Evolutionary conservation across 2,329 filamentous ascomycete genomes (phyloP), one percentile per base, ranked within the genome.

Genomic region (Aureobasidium namibiae): DNA sequence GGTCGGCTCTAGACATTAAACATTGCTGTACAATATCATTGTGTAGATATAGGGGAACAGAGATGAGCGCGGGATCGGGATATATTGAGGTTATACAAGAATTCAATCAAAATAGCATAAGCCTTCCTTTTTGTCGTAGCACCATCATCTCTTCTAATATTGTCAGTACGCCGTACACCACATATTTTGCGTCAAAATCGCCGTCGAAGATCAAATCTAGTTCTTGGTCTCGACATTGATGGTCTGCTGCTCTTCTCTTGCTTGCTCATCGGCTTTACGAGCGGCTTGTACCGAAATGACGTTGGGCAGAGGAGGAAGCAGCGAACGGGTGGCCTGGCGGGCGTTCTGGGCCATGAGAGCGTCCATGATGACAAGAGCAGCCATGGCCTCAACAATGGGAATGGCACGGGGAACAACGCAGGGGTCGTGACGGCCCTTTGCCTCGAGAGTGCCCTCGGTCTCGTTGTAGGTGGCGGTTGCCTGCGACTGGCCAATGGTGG

Each of bases 391-490:
- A 3, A 94, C 89, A 60, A 94, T 92, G 11, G 89, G 89, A 24
- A 96, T 70, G 3, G 91, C 92, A 31, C 92, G 81, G 4, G 90
- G 90, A 46, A 95, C 90, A 21, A 97, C 92, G 68, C 90, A 95
- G 3, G 94, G 92, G 70, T 97, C 92, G 73, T 97, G 92, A 61
- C 94, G 81, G 23, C 94, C 94, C 82, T 96, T 97, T 53, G 92
- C 91, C 63, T 91, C 89, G 34, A 97, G 79, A 3, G 89, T 76
- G 53, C 94, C 94, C 64, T 88, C 84, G 10, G 80, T 76, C 46
- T 87, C 87, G 61, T 87, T 86, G 74, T 95, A 97, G 10, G 83
- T 87, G 9, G 86, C 85, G 0, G 94, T 97, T 14, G 80, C 81
- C 77, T 97, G 92, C 44, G 89, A 88, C 75, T 92, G 88, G 46